These are phyloP conservation scores for Blastobotrys illinoisensis DNA, from an alignment of 1,139 yeast species.

Conservation along the genomic window DNA sequence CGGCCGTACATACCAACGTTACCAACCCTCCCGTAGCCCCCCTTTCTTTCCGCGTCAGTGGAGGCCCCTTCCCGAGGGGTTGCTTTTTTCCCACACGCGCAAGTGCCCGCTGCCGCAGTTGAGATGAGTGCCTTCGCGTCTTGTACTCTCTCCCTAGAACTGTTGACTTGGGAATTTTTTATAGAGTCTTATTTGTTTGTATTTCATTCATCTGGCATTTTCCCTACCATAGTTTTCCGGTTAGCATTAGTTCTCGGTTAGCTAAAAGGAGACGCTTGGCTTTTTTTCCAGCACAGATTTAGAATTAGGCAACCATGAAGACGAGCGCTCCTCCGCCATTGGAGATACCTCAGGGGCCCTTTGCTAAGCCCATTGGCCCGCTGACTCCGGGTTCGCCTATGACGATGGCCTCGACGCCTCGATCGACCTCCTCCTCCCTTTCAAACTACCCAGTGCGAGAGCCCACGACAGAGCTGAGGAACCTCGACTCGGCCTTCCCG, in stretches of 20 bases:
- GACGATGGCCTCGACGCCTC: background rate
- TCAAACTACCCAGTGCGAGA: background rate
- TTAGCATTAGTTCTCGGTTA: background rate
- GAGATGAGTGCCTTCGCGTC: background rate
- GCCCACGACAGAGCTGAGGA: slow-evolving; percentile 12
- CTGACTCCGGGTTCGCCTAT: background rate
- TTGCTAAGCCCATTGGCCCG: background rate
- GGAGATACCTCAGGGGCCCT: background rate
- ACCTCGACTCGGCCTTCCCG: slow-evolving; percentile 36
- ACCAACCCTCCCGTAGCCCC: background rate
- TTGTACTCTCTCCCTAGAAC: background rate
- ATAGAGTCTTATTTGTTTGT: background rate
- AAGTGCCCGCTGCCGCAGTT: background rate
- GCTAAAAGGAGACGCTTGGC: background rate
- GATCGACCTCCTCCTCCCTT: background rate
- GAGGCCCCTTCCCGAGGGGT: background rate
- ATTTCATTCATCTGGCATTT: background rate
- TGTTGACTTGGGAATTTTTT: background rate
- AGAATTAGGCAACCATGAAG: background rate
- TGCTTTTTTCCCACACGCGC: background rate
- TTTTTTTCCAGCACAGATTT: background rate
- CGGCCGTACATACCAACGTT: background rate
- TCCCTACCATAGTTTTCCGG: background rate
- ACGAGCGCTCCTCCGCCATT: background rate
- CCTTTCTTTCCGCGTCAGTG: background rate